Base-by-base conservation (phyloP, 139 green algal species). In the Trebouxia sp. region DNA sequence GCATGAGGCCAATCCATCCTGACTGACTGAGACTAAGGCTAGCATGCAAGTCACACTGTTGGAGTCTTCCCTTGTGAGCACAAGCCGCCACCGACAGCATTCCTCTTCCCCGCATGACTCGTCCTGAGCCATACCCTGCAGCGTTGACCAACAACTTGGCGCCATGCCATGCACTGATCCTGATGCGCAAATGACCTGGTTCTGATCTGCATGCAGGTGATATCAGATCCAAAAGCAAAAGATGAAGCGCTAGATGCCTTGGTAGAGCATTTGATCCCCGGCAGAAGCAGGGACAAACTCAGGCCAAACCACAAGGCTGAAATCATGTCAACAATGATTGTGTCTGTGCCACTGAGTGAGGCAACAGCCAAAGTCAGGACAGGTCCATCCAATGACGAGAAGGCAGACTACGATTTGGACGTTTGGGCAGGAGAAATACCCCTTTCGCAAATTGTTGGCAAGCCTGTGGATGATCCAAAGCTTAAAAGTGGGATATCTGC, bases 181-280 rank as follows among this genome's bases (percentile, higher is more conserved):
- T 24, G 1, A 37, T 32, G 5, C 10, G 1, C 10, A 35, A 14
- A 24, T 65, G 56, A n/a, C n/a, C n/a, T n/a, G n/a, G n/a, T n/a
- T n/a, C n/a, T n/a, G n/a, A n/a, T n/a, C n/a, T n/a, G 28, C 28
- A 42, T 69, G 30, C 58, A 69, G 58, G 42, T 48, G 7, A 48
- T 82, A 14, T 69, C 78, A 69, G 78, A 82, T n/a, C 28, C 41
- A 5, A 32, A 77, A 26, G 78, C 77, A 43, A 82, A 82, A 37
- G 28, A 75, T 15, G 30, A 26, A 32, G 78, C 43, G 28, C 62
- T 82, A 6, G 62, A 77, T 28, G 65, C 41, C 12, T 39, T 82
- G 6, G 65, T 77, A 9, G 55, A 82, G 7, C 78, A 82, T 37
- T 67, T 82, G 20, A 53, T 77, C 37, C 78, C 78, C 47, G 78